phyloP scores from a whole-genome alignment of 305 asterid genomes.

The Solanum hybrid region DNA sequence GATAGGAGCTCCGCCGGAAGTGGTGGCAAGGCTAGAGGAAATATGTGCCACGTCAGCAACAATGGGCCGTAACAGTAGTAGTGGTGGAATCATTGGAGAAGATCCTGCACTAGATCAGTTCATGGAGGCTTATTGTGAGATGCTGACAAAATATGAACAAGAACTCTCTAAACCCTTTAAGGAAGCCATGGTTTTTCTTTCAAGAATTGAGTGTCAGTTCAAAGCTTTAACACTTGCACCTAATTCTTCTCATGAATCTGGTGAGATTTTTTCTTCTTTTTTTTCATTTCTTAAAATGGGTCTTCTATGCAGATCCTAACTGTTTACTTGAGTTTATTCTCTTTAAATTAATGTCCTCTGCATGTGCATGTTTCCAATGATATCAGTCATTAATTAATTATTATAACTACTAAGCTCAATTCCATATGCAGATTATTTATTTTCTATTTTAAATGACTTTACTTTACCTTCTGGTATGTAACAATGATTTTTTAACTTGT shows the following conservation, averaged over 20 bases:
- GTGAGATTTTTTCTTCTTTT: constrained; percentile 14
- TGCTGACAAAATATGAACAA: constrained; percentile 79
- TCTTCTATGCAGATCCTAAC: constrained; percentile 21
- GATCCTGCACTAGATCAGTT: constrained; percentile 94
- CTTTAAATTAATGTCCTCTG: constrained; percentile 6
- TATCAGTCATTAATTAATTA: constrained; percentile 17
- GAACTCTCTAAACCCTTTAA: constrained; percentile 89
- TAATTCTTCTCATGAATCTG: constrained; percentile 29
- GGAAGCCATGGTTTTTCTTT: constrained; percentile 87
- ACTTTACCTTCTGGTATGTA: background rate
- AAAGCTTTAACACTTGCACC: constrained; percentile 61
- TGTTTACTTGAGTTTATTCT: background rate
- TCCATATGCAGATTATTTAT: constrained; percentile 19
- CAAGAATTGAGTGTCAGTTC: constrained; percentile 74
- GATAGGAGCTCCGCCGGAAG: constrained; percentile 98
- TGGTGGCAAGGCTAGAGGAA: constrained; percentile 79
- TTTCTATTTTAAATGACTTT: background rate
- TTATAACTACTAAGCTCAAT: constrained; percentile 4
- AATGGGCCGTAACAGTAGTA: constrained; percentile 18
- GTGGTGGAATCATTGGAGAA: constrained; percentile 42
- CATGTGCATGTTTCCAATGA: constrained; percentile 66
- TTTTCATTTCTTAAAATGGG: background rate
- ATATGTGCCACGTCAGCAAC: constrained; percentile 55
- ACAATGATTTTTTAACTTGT: background rate
- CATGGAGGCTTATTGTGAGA: constrained; percentile 97